phyloP scores from a whole-genome alignment of 2,329 filamentous ascomycete species.

The Cordyceps javanica region DNA sequence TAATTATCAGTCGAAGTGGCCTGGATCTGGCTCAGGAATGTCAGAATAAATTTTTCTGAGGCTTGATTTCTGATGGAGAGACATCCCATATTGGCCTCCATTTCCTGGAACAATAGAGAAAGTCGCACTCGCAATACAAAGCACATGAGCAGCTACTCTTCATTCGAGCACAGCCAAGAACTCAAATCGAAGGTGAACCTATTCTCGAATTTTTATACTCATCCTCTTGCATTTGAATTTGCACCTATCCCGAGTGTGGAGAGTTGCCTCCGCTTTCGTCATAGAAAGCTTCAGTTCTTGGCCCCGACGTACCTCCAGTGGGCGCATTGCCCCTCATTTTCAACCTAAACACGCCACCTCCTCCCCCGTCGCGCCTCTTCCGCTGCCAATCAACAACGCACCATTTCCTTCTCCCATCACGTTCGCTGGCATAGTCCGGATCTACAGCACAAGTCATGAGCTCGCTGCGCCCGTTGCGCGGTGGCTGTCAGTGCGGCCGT shows the following conservation, averaged over 20 bases:
- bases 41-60: no score
- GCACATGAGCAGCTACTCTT: no score
- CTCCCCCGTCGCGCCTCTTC: background rate
- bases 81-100: no score
- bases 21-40: no score
- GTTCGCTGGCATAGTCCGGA: background rate
- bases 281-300: background rate
- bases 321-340: constrained; percentile 8
- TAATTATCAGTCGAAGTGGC: no score
- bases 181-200: no score
- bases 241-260: background rate
- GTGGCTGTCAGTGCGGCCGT: constrained; percentile 78
- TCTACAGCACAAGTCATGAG: constrained; percentile 31
- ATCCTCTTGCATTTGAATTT: background rate
- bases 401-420: no score
- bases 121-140: no score
- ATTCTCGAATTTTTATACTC: background rate
- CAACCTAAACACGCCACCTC: background rate
- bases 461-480: constrained; percentile 53
- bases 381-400: no score
- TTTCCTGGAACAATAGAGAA: no score
- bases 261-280: constrained; percentile 5
- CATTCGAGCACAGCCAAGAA: no score
- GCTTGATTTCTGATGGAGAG: no score
- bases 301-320: background rate